Percentiles rank a stretch among this genome's conserved stretches.
These are phyloP conservation scores for Sporisorium scitamineum DNA, from an alignment of 1,284 basidiomycete species.

Conservation along the genomic window DNA sequence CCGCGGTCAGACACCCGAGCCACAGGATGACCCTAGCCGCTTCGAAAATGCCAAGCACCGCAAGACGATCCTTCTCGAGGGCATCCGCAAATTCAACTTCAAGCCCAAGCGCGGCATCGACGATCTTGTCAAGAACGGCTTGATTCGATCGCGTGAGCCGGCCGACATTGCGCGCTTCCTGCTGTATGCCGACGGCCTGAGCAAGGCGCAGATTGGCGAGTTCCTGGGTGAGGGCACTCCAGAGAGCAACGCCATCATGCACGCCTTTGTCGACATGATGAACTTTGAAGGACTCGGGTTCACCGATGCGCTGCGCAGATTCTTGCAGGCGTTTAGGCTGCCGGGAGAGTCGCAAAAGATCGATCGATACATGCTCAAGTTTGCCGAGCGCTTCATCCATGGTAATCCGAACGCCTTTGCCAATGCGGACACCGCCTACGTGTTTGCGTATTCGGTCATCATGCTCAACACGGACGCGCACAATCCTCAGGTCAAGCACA, in stretches of 20 bases:
- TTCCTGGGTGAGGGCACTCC: conserved; percentile 79
- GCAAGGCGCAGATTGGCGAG: conserved; percentile 96
- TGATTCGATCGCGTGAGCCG: conserved; percentile 82
- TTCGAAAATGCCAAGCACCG: conserved; percentile 97
- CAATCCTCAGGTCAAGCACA: conserved; percentile 68
- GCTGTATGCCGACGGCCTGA: conserved; percentile 89
- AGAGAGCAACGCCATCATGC: conserved; percentile 69
- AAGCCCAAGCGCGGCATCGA: conserved; percentile 90
- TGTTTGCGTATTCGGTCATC: conserved; percentile 69
- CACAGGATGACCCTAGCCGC: conserved; percentile 84
- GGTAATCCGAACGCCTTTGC: conserved; percentile 67
- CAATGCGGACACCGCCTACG: conserved; percentile 69
- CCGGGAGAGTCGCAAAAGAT: conserved; percentile 69
- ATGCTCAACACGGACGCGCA: conserved; percentile 70
- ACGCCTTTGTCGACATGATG: conserved; percentile 69
- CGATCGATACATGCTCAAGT: conserved; percentile 69
- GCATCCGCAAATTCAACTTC: conserved; percentile 97
- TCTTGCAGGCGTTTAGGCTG: conserved; percentile 67
- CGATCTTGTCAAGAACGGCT: conserved; percentile 88
- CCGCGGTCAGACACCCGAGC: conserved; percentile 35
- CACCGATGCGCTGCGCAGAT: conserved; percentile 64
- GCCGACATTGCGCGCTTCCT: conserved; percentile 88
- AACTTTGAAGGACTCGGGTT: conserved; percentile 65
- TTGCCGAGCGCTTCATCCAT: conserved; percentile 67
- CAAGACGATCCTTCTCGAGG: conserved; percentile 94